Evolutionary conservation across 1,284 basidiomycete genomes (phyloP), one percentile per base, ranked within the genome.

Genomic region (Grifola frondosa): DNA sequence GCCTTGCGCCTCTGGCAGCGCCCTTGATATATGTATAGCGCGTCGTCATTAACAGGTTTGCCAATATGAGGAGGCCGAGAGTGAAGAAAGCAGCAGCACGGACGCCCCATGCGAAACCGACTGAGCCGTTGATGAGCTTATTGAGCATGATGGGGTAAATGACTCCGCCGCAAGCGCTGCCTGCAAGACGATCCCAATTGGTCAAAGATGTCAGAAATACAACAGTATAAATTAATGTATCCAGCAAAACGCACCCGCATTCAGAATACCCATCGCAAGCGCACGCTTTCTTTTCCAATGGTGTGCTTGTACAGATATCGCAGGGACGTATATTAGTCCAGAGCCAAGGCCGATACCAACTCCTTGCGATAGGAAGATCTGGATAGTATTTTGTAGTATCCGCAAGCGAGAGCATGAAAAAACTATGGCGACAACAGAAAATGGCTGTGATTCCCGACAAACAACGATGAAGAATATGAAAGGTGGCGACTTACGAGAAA

Each of bases 271-370:
- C 40, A 54, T 52, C 5, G 53, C 54, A 9, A 55, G 41, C 2
- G 52, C 46, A 2, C 53, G 35, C 11, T 40, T 37, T 4, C 39
- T 36, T 20, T 35, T 32, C 47, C 46, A 58, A 29, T 56, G 40
- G 24, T 50, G 49, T 12, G 49, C 42, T 38, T 47, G 47, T 9
- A 46, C 28, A 3, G 47, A 42, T 15, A 56, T 19, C 4, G 47
- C 41, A 19, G 56, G 56, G 3, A 54, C 20, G 33, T 54, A 52
- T 32, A 61, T 73, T 21, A 76, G 42, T 0, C 69, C 70, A 29
- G 75, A 49, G 10, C 69, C 71, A 46, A 78, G 69, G 15, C 61
- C 52, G 3, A 76, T 49, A 46, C 79, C 80, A 12, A 74, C 52
- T 26, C 60, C 59, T 49, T 63, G 61, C 2, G 52, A 28, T 8